These are phyloP conservation scores for Fallopia convolvulus DNA, from an alignment of 148 eudicot species.

Conservation along the genomic window DNA sequence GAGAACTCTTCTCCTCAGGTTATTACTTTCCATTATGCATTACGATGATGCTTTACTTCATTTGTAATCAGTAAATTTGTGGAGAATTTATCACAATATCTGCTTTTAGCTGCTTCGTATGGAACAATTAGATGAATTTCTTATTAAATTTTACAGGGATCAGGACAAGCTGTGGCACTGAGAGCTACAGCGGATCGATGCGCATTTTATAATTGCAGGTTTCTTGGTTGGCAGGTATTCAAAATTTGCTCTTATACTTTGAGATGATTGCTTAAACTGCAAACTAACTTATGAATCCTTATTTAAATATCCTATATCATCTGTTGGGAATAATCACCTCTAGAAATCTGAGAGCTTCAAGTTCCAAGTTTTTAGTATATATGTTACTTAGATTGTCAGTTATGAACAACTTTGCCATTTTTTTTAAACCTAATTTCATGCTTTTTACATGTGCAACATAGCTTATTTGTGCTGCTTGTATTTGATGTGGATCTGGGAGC, in stretches of 20 bases:
- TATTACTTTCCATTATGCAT: not conserved
- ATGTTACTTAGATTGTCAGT: not conserved
- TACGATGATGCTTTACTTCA: not conserved
- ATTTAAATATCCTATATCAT: no score
- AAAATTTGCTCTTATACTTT: not conserved
- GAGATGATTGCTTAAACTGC: not conserved
- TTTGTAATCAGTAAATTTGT: no score
- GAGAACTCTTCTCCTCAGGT: constrained; percentile 90
- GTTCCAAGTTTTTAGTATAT: not conserved
- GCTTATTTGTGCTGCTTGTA: not conserved
- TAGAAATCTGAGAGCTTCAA: not conserved
- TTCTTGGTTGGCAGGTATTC: constrained; percentile 92
- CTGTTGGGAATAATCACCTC: not conserved
- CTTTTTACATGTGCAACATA: not conserved
- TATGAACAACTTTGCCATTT: not conserved
- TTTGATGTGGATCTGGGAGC: not conserved
- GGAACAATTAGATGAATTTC: not conserved
- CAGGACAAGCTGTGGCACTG: constrained; percentile 94
- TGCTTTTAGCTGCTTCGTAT: not conserved
- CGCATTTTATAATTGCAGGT: constrained; percentile 92
- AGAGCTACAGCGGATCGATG: constrained; percentile 88
- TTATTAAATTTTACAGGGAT: constrained; percentile 45
- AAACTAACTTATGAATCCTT: not conserved
- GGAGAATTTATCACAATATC: no score
- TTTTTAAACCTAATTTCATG: not conserved